Evolutionary conservation across 225 moss, liverwort and hornwort genomes (phyloP), one percentile per base, ranked within the genome.

Genomic region (Anthoceros angustus): DNA sequence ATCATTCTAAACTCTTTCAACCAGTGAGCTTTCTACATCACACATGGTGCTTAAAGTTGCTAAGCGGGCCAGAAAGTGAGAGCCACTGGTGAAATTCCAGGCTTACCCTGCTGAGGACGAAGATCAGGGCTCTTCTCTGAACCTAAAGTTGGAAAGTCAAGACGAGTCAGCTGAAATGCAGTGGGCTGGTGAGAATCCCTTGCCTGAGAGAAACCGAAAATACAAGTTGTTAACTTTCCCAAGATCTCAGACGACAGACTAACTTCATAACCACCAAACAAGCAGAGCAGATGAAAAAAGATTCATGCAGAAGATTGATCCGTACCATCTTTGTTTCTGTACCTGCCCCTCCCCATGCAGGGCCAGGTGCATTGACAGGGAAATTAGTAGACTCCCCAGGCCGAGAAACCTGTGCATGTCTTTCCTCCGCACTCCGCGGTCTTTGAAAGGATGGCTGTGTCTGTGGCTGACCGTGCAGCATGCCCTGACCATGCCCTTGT

Each of bases 91-190:
- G 21, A 16, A 55, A 4, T 21, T 55, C 4, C 50, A 67, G 39
- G 68, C 62, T 86, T 86, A 80, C 86, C 83, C 41, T 88, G 95
- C 76, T 98, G 95, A 16, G 98, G 98, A 6, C 98, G 92, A 42
- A 98, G 98, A 77, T 98, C 92, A 6, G 98, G 98, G 70, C 92
- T 92, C 71, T 98, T 98, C 73, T 98, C 98, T 0, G 98, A 92
- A 21, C 98, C 98, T 78, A 98, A 70, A 21, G 87, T 87, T 4
- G 98, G 98, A 62, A 98, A 98, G 68, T 98, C 98, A 75, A 87
- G 86, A 71, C 98, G 79, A 14, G 88, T 87, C 79, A 98, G 79
- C 63, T 84, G 86, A 73, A 98, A 98, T 5, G 88, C 88, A 20
- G 98, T 78, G 66, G 81, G 88, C 80, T 98, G 98, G 69, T 95